These are phyloP conservation scores for Lycium ferocissimum DNA, from an alignment of 257 asterid genomes.

Conservation along the genomic window DNA sequence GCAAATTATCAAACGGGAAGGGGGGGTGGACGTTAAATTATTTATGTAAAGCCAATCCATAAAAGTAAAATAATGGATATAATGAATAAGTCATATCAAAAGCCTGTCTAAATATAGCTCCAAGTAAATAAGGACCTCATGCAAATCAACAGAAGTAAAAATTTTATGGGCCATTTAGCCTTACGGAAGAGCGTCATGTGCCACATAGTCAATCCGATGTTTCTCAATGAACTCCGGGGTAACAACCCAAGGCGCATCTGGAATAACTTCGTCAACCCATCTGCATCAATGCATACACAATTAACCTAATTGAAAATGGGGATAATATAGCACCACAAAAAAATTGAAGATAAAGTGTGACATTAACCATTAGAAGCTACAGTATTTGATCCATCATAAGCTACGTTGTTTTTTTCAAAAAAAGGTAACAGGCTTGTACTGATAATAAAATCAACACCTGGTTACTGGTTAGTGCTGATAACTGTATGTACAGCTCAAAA, in stretches of 20 bases:
- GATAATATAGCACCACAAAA: not conserved
- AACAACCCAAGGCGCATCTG: constrained; percentile 97
- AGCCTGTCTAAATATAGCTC: not conserved
- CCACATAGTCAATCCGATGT: constrained; percentile 84
- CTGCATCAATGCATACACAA: constrained; percentile 48
- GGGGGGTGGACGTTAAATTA: not conserved
- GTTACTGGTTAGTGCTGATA: not conserved
- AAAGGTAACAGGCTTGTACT: not conserved
- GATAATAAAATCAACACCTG: not conserved
- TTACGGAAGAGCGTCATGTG: constrained; percentile 99
- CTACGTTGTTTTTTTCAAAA: not conserved
- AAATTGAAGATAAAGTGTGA: not conserved
- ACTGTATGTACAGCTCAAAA: not conserved
- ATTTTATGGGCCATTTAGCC: constrained; percentile 36
- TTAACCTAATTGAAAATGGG: not conserved
- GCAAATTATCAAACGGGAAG: not conserved
- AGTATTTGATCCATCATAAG: not conserved
- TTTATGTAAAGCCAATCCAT: not conserved
- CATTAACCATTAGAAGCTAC: constrained; percentile 15
- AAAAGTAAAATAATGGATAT: not conserved
- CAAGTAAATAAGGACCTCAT: not conserved
- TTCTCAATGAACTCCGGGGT: constrained; percentile 89
- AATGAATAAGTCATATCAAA: not conserved
- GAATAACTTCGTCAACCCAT: constrained; percentile 99
- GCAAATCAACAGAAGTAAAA: not conserved